Base-by-base conservation (phyloP, 1,284 basidiomycete genomes). In the Leccinum laetum region DNA sequence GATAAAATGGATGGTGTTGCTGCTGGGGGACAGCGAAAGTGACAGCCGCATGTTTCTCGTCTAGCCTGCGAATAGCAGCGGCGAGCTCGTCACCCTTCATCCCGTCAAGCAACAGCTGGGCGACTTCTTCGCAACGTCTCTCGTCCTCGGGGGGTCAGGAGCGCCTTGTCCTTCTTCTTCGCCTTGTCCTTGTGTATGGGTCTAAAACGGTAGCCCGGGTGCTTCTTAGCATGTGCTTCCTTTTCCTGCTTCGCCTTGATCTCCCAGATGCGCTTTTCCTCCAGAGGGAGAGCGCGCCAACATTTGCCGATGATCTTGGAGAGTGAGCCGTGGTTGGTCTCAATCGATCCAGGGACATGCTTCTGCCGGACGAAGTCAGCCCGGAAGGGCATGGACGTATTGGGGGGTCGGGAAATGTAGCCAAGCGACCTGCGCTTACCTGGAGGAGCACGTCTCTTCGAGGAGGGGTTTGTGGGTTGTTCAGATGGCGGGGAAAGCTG, bases 351-450 rank as follows among this genome's bases (percentile, higher is more conserved):
- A 0, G 94, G 93, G 29, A 96, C 90, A 68, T 94, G 87, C 68
- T 91, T 88, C 69, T 89, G 87, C 37, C 89, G 81, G 18, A 95
- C 92, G 66, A 95, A 95, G 73, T 95, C 91, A 37, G 93, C 92
- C 32, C 95, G 87, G 82, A 95, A 97, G 68, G 97, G 86, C 86
- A 97, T 96, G 82, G 96, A 97, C 0, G 94, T 94, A 72, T 97
- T 97, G 2, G 94, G 90, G 0, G 95, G 95, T 1, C 95, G 86
- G 10, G 95, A 94, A 69, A 96, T 92, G 75, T 96, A 90, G 0
- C 86, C 86, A 55, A 86, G 83, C 11, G 86, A 87, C 63, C 83
- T 82, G 52, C 87, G 82, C 77, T 89, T 90, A 57, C 86, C 82
- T 0, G 83, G 81, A 0, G 85, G 83, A 0, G 73, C 78, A 1